phyloP scores from a whole-genome alignment of 2,329 filamentous ascomycete genomes.

The Paracoccidioides lutzii region DNA sequence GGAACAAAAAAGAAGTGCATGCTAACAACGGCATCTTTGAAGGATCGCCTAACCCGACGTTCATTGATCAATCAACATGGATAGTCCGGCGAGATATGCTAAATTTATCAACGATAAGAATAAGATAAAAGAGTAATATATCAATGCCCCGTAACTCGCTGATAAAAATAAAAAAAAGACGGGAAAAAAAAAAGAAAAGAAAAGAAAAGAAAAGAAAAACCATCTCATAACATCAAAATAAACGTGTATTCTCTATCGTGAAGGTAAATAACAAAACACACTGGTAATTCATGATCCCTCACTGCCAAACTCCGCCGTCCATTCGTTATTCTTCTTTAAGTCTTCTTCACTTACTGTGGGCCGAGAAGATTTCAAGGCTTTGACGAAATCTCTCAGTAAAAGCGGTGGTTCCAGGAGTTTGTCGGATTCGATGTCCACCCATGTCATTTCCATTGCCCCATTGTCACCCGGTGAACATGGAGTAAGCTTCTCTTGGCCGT shows the following conservation, averaged over 20 bases:
- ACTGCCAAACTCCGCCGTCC: constrained; percentile 93
- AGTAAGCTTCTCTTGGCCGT: constrained; percentile 50
- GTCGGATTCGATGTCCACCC: constrained; percentile 75
- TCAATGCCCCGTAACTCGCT: neutral
- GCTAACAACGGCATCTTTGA: too few relatives aligned
- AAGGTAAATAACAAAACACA: constrained; percentile 13
- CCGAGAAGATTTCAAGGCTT: constrained; percentile 74
- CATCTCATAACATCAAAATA: neutral
- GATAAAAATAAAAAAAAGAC: neutral
- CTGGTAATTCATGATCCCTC: constrained; percentile 51
- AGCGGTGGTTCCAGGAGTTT: constrained; percentile 76
- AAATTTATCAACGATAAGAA: too few relatives aligned
- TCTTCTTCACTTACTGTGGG: constrained; percentile 87
- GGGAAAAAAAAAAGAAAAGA: neutral
- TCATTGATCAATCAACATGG: neutral
- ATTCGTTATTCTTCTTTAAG: constrained; percentile 70
- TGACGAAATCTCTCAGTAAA: constrained; percentile 80
- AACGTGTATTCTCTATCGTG: constrained; percentile 1
- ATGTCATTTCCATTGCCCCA: constrained; percentile 83
- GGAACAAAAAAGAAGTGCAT: too few relatives aligned
- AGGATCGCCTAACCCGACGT: too few relatives aligned
- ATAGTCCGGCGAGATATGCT: neutral
- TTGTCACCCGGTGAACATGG: constrained; percentile 87
- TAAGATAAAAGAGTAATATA: neutral
- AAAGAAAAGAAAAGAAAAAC: neutral